A percentile compares a stretch with the other conserved stretches of the same genome.
phyloP scores from a whole-genome alignment of 1,284 basidiomycete species.

The Cyathus pygmaeus region DNA sequence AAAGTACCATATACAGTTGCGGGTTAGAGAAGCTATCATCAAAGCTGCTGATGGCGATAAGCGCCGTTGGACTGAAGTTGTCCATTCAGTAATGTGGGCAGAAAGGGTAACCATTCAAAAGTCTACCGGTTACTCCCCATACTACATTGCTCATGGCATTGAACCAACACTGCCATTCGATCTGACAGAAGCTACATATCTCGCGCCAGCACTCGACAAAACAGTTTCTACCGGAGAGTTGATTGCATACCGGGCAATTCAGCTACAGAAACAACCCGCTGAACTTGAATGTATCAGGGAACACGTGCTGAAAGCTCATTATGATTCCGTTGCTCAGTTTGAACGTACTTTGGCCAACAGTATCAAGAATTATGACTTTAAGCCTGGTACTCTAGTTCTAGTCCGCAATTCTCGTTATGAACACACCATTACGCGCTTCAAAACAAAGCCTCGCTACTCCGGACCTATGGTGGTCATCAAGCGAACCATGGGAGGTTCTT shows the following conservation, averaged over 20 bases:
- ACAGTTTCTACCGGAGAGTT: conserved; percentile 25
- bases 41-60: not conserved
- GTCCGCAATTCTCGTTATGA: conserved; percentile 47
- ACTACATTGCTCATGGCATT: conserved; percentile 38
- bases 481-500: conserved; percentile 35
- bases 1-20: conserved; percentile 40
- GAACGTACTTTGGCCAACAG: conserved; percentile 18
- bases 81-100: conserved; percentile 50
- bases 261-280: conserved; percentile 26
- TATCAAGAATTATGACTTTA: conserved; percentile 42
- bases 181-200: conserved; percentile 43
- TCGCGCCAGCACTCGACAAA: conserved; percentile 17
- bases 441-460: conserved; percentile 41
- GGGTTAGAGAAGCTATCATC: not conserved
- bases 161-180: conserved; percentile 47
- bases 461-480: conserved; percentile 47
- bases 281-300: conserved; percentile 13
- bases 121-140: conserved; percentile 35
- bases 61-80: too few relatives aligned
- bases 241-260: conserved; percentile 15
- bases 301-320: conserved; percentile 22
- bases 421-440: conserved; percentile 31
- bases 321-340: conserved; percentile 29
- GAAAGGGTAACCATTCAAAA: conserved; percentile 36
- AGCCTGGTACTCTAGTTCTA: conserved; percentile 45